Base-by-base conservation (phyloP, 257 asterid species). In the Solanum appendiculatum region DNA sequence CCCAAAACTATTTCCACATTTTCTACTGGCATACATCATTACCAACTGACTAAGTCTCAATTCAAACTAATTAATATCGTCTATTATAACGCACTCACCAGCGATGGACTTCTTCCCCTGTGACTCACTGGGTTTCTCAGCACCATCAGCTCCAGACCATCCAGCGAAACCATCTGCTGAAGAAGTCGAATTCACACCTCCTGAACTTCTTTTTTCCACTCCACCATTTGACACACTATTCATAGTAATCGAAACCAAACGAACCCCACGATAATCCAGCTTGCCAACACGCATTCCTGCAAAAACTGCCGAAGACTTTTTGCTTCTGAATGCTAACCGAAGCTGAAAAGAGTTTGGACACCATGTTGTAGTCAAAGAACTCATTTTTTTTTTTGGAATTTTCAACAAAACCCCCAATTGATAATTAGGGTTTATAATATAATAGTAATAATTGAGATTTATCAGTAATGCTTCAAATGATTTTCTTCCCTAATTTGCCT, bases 311-410 rank as follows among this genome's bases (percentile, higher is more conserved):
- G 92, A 23, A 40, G 88, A 51, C 87, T 78, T 96, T 86, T 93
- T 92, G 90, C 91, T 34, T 82, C 87, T 89, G 89, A 96, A 86
- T 1, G 98, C 95, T 87, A 95, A 91, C 86, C 96, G 95, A 89
- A 97, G 99, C 96, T 97, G 99, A 88, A 89, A 93, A 33, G 98
- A 96, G 84, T 90, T 92, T 80, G 99, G 99, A 78, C 91, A 90
- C 91, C 94, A 95, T 86, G 98, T 86, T 87, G 97, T 86, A 48
- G 94, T 87, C 87, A 94, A 85, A 80, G 95, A 90, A 91, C 92
- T 91, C 99, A 95, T 84, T 31, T 74, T 25, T 25, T 29, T 74
- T 20, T 37, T 16, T 46, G 27, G n/a, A 48, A 5, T 8, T 29
- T 48, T 48, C 12, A 9, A 46, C 44, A 81, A 31, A 46, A 48